phyloP scores from a whole-genome alignment of 2,329 filamentous ascomycete genomes.

The Fusarium sulawesiense region DNA sequence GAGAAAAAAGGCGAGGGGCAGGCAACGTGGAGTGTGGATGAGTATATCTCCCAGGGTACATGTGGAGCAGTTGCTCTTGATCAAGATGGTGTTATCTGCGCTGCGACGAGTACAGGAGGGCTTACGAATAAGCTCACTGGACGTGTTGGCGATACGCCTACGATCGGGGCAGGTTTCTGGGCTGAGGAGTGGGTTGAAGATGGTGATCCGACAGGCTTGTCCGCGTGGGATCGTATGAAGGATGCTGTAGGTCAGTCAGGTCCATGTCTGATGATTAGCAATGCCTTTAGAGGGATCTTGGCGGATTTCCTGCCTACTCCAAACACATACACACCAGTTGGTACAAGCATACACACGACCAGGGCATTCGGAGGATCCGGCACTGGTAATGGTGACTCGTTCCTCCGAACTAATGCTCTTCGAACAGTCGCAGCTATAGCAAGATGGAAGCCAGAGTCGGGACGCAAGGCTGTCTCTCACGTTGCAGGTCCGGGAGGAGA shows the following conservation, averaged over 20 bases:
- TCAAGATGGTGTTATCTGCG: slow-evolving; percentile 76
- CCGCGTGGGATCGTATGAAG: slow-evolving; percentile 31
- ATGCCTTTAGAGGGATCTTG: slow-evolving; percentile 61
- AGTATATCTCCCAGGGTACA: slow-evolving; percentile 85
- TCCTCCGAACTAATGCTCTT: slow-evolving; percentile 77
- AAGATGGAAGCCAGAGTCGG: slow-evolving; percentile 66
- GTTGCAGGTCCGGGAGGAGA: slow-evolving; percentile 79
- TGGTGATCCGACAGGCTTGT: slow-evolving; percentile 47
- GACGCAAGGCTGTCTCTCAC: slow-evolving; percentile 69
- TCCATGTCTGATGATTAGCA: slow-evolving; percentile 37
- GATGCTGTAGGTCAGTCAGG: slow-evolving; percentile 16
- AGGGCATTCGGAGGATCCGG: slow-evolving; percentile 73
- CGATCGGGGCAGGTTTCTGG: slow-evolving; percentile 88
- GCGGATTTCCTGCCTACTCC: slow-evolving; percentile 70
- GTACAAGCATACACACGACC: slow-evolving; percentile 31
- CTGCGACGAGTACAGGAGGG: slow-evolving; percentile 77
- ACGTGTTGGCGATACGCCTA: slow-evolving; percentile 86
- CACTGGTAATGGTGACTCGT: slow-evolving; percentile 90
- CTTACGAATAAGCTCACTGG: slow-evolving; percentile 91
- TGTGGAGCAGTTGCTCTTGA: slow-evolving; percentile 87
- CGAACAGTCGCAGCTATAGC: slow-evolving; percentile 80
- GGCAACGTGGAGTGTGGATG: slow-evolving; percentile 68
- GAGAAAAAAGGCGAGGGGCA: slow-evolving; percentile 56
- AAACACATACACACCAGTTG: slow-evolving; percentile 53
- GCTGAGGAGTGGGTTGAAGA: slow-evolving; percentile 81